Evolutionary conservation across 1,139 yeast species (phyloP).

Genomic region (Yamadazyma blattariae): DNA sequence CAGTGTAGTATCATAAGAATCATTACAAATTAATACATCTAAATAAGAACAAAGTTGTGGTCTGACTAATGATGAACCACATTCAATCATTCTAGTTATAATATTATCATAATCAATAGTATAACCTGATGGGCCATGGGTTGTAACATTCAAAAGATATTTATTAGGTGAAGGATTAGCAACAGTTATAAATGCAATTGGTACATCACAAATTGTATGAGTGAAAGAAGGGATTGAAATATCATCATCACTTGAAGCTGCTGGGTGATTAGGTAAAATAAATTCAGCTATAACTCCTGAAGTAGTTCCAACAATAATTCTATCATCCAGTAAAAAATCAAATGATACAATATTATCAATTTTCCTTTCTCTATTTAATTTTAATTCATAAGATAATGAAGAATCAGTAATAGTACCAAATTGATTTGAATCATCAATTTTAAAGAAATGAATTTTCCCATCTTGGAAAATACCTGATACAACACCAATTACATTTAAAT

Average conservation of each 20-base stretch:
- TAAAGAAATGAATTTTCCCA: constrained; percentile 58
- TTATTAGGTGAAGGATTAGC: constrained; percentile 27
- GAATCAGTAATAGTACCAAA: constrained; percentile 24
- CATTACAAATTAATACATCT: constrained; percentile 23
- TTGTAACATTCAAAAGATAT: constrained; percentile 38
- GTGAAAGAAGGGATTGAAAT: constrained; percentile 45
- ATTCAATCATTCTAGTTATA: constrained; percentile 29
- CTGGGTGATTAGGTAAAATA: constrained; percentile 27
- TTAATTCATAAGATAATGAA: constrained; percentile 26
- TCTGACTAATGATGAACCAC: constrained; percentile 19
- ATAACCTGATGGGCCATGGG: constrained; percentile 47
- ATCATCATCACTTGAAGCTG: constrained; percentile 5
- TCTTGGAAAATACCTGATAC: constrained; percentile 60
- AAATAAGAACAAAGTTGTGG: constrained; percentile 29
- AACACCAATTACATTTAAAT: constrained; percentile 32
- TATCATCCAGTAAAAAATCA: constrained; percentile 51
- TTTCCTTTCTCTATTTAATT: constrained; percentile 10
- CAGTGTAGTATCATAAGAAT: constrained; percentile 28
- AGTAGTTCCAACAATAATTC: constrained; percentile 58
- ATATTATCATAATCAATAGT: constrained; percentile 41
- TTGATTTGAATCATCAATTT: constrained; percentile 19
- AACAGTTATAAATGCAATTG: constrained; percentile 44
- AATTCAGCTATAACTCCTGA: constrained; percentile 71
- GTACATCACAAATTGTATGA: constrained; percentile 48
- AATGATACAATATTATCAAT: constrained; percentile 44